A percentile compares a stretch with the other conserved stretches of the same genome.
Conservation (phyloP, 441 rosid species). For the Arabidopsis hybrid region DNA sequence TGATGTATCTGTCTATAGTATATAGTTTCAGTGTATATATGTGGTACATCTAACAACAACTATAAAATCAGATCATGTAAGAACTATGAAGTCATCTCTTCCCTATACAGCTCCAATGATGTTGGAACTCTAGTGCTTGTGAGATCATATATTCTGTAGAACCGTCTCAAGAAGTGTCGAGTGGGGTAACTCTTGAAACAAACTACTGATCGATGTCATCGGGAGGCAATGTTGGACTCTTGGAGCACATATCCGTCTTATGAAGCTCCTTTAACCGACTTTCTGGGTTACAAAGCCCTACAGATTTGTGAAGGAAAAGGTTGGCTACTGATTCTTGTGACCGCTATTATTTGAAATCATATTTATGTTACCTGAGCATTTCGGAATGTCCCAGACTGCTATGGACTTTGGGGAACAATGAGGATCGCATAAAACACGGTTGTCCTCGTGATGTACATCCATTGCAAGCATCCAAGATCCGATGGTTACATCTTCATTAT, state of each 20-base stretch:
- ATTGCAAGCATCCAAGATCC: slow-evolving; percentile 94
- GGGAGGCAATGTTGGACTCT: slow-evolving; percentile 72
- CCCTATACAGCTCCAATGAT: slow-evolving; percentile 39
- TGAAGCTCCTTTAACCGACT: slow-evolving; percentile 70
- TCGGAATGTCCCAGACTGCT: slow-evolving; percentile 92
- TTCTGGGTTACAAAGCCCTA: slow-evolving; percentile 79
- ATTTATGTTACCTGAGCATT: slow-evolving; percentile 72
- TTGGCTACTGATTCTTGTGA: slow-evolving; percentile 8
- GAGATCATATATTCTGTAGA: slow-evolving; percentile 39
- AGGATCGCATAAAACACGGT: slow-evolving; percentile 79
- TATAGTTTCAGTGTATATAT: slow-evolving; percentile 29
- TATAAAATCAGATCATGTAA: slow-evolving; percentile 35
- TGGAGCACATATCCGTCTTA: slow-evolving; percentile 65
- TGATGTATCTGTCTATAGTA: slow-evolving; percentile 35
- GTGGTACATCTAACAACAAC: slow-evolving; percentile 34
- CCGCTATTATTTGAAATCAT: background rate
- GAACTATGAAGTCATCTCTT: slow-evolving; percentile 41
- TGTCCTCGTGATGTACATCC: slow-evolving; percentile 82
- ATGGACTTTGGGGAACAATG: slow-evolving; percentile 74
- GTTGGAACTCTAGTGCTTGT: slow-evolving; percentile 32
- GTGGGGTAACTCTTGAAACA: background rate
- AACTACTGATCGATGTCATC: slow-evolving; percentile 51
- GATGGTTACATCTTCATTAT: slow-evolving; percentile 84
- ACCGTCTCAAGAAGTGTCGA: slow-evolving; percentile 19
- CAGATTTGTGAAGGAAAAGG: slow-evolving; percentile 11